Evolutionary conservation across 106 monocot genomes (phyloP).

Genomic region (Dioscorea alata): DNA sequence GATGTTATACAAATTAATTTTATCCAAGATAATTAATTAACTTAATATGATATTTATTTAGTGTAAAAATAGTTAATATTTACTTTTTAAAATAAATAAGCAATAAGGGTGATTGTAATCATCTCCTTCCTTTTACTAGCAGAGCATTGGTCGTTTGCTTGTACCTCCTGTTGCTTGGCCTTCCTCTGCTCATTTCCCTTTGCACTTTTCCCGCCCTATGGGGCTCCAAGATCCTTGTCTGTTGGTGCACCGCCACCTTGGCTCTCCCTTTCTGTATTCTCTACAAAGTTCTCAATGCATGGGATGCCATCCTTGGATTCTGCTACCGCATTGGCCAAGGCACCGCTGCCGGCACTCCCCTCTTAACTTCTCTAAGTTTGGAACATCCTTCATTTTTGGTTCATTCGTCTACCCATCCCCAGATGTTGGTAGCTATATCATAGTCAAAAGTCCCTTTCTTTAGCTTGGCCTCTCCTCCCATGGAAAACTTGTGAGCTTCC

Average conservation of each 20-base stretch:
- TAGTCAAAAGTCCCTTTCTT: slow-evolving; percentile 52
- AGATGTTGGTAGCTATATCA: slow-evolving; percentile 25
- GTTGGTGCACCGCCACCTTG: slow-evolving; percentile 16
- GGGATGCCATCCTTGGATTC: slow-evolving; percentile 60
- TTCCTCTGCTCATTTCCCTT: no score
- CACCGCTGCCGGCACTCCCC: slow-evolving; percentile 7
- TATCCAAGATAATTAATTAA: no score
- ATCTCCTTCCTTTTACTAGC: slow-evolving; percentile 53
- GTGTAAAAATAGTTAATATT: no score
- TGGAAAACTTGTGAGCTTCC: slow-evolving; percentile 35
- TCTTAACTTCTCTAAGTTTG: slow-evolving; percentile 73
- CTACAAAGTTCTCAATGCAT: slow-evolving; percentile 27
- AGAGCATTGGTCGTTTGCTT: slow-evolving; percentile 45
- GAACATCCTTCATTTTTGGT: slow-evolving; percentile 41
- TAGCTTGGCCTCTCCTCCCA: slow-evolving; percentile 48
- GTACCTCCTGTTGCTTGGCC: slow-evolving; percentile 46
- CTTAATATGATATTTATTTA: no score
- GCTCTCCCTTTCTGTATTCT: slow-evolving; percentile 4
- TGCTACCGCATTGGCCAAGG: slow-evolving; percentile 56
- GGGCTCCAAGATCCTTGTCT: slow-evolving; percentile 41
- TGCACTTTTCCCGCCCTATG: slow-evolving; percentile 41
- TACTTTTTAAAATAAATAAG: no score
- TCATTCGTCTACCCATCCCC: slow-evolving; percentile 45
- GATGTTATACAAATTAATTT: no score
- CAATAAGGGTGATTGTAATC: no score